Evolutionary conservation across 2,329 filamentous ascomycete species (phyloP), one percentile per base, ranked within the genome.

Genomic region (Paecilomyces dactylethromorphus): DNA sequence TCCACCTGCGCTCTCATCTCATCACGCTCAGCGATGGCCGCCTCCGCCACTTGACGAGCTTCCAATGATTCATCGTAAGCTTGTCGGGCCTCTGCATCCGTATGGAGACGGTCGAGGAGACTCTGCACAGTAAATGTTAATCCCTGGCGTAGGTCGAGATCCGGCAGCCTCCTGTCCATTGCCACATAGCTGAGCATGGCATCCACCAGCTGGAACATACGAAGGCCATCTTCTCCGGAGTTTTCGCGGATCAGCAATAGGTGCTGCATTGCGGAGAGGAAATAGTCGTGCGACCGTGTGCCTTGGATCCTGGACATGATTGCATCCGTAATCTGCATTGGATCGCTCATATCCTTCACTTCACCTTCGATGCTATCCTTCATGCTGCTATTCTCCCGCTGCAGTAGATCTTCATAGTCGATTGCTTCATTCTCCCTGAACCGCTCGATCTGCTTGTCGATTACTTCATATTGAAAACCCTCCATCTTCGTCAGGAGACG

Each of bases 151-250:
- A 99, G 84, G 73, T 99, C 94, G 87, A 97, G 93, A 75, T 99
- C 93, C 45, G 94, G 94, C 64, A 97, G 77, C 63, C 94, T 85
- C 70, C 94, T 86, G 75, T 99, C 94, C 93, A 99, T 99, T 67
- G 93, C 93, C 62, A 99, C 93, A 75, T 97, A 97, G 75, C 92
- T 96, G 64, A 99, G 86, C 92, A 97, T 97, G n/a, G 91, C 88
- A 76, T 99, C 94, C 29, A 97, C 92, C 29, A 99, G 85, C 79
- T 97, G 94, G 77, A 97, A 99, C 88, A 97, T 94, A 54, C 91
- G 87, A 62, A 97, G 78, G 13, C 92, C 87, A 75, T 99, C 94
- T 71, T 97, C 94, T 54, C 89, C 89, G 67, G 95, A 91, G 64
- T 92, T 94, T 69, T 96, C 90, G 59, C 92, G 86, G 64, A 97